Conservation (phyloP, 129 eudicot genomes). For the Artemisia annua region DNA sequence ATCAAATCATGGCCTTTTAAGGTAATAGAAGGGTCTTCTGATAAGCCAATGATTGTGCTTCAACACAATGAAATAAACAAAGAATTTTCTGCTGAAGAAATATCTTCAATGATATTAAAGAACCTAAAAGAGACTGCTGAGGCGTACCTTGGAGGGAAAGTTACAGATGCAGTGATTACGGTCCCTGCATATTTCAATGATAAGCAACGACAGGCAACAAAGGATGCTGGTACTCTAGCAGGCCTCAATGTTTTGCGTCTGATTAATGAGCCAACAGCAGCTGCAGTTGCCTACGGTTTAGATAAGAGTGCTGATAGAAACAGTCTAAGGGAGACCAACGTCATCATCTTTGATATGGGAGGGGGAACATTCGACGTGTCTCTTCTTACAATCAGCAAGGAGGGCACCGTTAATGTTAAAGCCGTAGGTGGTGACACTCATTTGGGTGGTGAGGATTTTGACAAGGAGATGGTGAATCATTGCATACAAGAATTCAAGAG, state of each 20-base stretch:
- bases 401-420: not conserved
- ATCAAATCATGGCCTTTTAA: too few relatives aligned
- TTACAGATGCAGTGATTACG: not conserved
- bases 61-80: too few relatives aligned
- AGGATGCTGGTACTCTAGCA: not conserved
- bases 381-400: not conserved
- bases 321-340: not conserved
- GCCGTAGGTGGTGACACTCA: not conserved
- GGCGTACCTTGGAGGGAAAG: not conserved
- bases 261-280: not conserved
- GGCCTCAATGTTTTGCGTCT: not conserved
- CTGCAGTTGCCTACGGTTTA: slow-evolving; percentile 2
- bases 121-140: not conserved
- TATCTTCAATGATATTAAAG: not conserved
- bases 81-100: too few relatives aligned
- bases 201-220: not conserved
- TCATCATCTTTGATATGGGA: not conserved
- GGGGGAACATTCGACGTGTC: slow-evolving; percentile 1
- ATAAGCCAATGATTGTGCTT: too few relatives aligned
- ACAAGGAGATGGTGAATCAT: not conserved
- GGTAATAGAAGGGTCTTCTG: too few relatives aligned
- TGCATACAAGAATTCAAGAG: not conserved
- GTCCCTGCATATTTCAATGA: not conserved
- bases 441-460: slow-evolving; percentile 4
- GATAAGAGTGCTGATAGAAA: not conserved